A percentile compares a stretch with the other conserved stretches of the same genome.
These are phyloP conservation scores for Lactifluus piperatus DNA, from an alignment of 768 basidiomycete genomes.

Conservation along the genomic window DNA sequence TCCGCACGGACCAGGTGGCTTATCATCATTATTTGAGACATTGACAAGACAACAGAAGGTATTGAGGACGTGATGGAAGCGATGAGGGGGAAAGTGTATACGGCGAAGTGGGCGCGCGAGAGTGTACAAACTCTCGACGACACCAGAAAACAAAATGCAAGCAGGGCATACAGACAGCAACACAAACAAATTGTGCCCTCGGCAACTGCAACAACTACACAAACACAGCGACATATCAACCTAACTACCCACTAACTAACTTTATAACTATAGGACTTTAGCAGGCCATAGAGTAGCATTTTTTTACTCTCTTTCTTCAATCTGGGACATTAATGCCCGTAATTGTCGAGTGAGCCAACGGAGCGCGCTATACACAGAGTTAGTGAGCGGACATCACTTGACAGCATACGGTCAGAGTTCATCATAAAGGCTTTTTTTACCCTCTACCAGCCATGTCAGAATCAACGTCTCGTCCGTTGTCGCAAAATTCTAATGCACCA, in stretches of 20 bases:
- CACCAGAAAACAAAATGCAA: conserved; percentile 60
- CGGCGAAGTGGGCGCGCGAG: conserved; percentile 45
- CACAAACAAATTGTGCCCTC: conserved; percentile 27
- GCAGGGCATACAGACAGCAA: conserved; percentile 28
- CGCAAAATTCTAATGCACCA: conserved; percentile 20
- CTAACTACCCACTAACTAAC: too few relatives aligned
- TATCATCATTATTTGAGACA: conserved; percentile 13
- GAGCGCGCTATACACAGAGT: not conserved
- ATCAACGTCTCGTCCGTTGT: conserved; percentile 6
- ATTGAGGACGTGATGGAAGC: conserved; percentile 26
- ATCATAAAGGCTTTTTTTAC: too few relatives aligned
- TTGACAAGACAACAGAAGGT: conserved; percentile 23
- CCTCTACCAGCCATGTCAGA: not conserved
- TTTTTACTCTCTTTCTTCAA: not conserved
- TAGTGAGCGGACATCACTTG: not conserved
- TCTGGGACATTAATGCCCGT: not conserved
- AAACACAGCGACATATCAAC: not conserved
- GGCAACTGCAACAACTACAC: conserved; percentile 8
- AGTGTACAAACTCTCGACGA: conserved; percentile 62
- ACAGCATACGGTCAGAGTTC: not conserved
- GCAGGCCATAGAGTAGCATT: not conserved
- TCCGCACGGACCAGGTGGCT: conserved; percentile 48
- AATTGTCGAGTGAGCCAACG: not conserved
- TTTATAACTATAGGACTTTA: too few relatives aligned
- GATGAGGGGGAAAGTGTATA: conserved; percentile 34